phyloP scores from a whole-genome alignment of 371 early-diverging fungal species.

The Mycotypha africana region DNA sequence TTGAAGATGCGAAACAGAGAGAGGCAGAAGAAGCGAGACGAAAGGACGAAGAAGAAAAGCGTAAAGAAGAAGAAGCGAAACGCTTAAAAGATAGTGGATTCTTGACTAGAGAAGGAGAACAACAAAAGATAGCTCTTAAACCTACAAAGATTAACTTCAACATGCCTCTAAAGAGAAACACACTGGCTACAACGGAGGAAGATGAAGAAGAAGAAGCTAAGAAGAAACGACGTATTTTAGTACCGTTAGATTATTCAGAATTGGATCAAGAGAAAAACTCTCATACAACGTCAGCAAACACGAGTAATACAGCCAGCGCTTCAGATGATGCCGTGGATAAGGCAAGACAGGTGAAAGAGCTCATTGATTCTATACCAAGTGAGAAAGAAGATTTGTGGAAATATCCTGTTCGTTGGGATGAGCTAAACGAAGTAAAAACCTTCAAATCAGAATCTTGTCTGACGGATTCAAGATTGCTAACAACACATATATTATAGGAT shows the following conservation, averaged over 20 bases:
- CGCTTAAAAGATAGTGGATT: conserved; percentile 19
- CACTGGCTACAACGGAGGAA: conserved; percentile 48
- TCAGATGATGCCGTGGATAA: too few species aligned
- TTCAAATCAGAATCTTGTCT: too few species aligned
- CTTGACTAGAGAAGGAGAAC: conserved; percentile 27
- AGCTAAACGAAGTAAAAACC: conserved; percentile 58
- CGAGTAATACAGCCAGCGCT: too few species aligned
- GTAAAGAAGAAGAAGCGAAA: conserved; percentile 30
- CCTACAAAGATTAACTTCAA: conserved; percentile 48
- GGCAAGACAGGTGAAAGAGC: conserved; percentile 50
- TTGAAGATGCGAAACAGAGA: conserved; percentile 29
- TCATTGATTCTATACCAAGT: conserved; percentile 73
- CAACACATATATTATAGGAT: conserved; percentile 13
- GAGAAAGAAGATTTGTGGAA: conserved; percentile 70
- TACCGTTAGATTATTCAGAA: conserved; percentile 55
- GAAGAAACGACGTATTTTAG: conserved; percentile 53
- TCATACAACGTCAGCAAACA: too few species aligned
- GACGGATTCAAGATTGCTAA: neutral
- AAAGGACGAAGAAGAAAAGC: conserved; percentile 30
- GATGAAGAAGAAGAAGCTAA: conserved; percentile 53
- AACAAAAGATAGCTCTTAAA: conserved; percentile 30
- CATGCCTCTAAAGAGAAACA: conserved; percentile 35
- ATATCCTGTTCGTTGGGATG: conserved; percentile 77
- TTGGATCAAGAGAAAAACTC: conserved; percentile 42
- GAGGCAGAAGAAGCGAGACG: neutral